phyloP scores from a whole-genome alignment of 2,329 filamentous ascomycete genomes.

The Cladorrhinum sp. region DNA sequence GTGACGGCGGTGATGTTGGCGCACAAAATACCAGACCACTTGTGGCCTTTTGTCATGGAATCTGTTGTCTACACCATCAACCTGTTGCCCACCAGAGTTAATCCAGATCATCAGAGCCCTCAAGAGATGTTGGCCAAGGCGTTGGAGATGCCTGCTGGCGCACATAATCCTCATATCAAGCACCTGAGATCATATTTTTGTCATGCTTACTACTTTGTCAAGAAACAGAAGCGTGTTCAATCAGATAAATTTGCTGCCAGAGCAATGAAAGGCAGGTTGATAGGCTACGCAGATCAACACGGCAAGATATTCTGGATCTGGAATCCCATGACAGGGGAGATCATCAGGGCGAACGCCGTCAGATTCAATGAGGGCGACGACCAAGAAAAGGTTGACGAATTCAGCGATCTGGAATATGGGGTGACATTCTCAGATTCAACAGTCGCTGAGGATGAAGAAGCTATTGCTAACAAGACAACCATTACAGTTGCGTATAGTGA shows the following conservation, averaged over 20 bases:
- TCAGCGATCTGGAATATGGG: not conserved
- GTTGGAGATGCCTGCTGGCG: not conserved
- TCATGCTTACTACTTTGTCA: constrained; percentile 6
- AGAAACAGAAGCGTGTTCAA: not conserved
- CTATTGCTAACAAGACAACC: no score
- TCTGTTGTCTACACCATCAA: not conserved
- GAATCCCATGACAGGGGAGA: not conserved
- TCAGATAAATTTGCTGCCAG: not conserved
- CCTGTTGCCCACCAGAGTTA: not conserved
- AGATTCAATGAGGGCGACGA: not conserved
- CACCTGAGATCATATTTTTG: constrained; percentile 6
- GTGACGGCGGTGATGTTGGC: not conserved
- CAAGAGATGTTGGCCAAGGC: not conserved
- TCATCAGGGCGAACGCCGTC: not conserved
- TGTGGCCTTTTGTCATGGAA: not conserved
- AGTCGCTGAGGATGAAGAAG: not conserved
- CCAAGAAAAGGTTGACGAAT: not conserved
- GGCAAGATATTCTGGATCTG: not conserved
- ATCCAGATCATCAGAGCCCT: not conserved
- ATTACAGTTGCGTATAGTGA: no score
- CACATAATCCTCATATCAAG: not conserved
- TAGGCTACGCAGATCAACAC: not conserved
- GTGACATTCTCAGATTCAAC: not conserved
- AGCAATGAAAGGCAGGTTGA: not conserved
- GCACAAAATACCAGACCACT: not conserved